A percentile compares a stretch with the other conserved stretches of the same genome.
Evolutionary conservation across 2,329 filamentous ascomycete species (phyloP).

Genomic region (Talaromyces pinophilus): DNA sequence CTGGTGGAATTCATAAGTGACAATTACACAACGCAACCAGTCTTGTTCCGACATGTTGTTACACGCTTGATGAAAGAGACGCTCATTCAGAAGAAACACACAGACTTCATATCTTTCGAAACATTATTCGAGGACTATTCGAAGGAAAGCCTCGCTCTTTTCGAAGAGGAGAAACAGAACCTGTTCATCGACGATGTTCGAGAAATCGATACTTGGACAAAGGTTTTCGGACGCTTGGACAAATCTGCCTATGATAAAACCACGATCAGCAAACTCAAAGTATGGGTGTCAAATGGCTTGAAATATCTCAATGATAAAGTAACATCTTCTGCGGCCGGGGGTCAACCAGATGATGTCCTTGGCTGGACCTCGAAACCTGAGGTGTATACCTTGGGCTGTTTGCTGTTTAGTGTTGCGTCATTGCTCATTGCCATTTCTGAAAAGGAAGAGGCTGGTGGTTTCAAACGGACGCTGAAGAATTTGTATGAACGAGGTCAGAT

Average conservation of each 20-base stretch:
- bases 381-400: slow-evolving; percentile 57
- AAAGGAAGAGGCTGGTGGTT: slow-evolving; percentile 21
- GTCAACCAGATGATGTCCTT: slow-evolving; percentile 62
- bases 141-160: slow-evolving; percentile 58
- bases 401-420: slow-evolving; percentile 42
- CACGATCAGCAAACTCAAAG: slow-evolving; percentile 28
- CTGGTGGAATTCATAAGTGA: slow-evolving; percentile 40
- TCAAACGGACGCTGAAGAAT: slow-evolving; percentile 28
- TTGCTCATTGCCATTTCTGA: slow-evolving; percentile 33
- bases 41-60: slow-evolving; percentile 41
- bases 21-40: slow-evolving; percentile 36
- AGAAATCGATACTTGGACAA: slow-evolving; percentile 70
- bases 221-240: slow-evolving; percentile 46
- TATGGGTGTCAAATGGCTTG: slow-evolving; percentile 40
- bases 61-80: slow-evolving; percentile 37
- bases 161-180: slow-evolving; percentile 89
- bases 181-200: slow-evolving; percentile 82
- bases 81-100: slow-evolving; percentile 18
- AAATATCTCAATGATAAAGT: slow-evolving; percentile 26
- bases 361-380: slow-evolving; percentile 71
- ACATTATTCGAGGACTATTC: slow-evolving; percentile 36
- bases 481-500: slow-evolving; percentile 30
- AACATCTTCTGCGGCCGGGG: slow-evolving; percentile 24
- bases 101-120: slow-evolving; percentile 29
- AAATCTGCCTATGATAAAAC: slow-evolving; percentile 28